Evolutionary conservation across 345 rosid genomes (phyloP).

Genomic region (Boechera stricta): DNA sequence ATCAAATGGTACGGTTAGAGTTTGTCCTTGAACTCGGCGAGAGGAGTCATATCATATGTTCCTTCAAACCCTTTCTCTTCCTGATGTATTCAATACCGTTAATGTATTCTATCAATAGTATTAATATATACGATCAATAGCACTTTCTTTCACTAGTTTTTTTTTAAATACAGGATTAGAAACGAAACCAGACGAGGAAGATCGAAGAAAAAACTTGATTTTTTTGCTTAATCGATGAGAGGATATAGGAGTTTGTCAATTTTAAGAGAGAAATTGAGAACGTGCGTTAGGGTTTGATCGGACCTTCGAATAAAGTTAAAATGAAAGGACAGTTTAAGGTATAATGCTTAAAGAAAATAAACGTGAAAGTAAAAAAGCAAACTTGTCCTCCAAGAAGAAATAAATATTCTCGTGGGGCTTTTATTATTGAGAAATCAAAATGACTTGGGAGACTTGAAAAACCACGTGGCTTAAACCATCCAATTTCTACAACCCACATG

Average conservation of each 20-base stretch:
- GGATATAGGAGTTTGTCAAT: neutral
- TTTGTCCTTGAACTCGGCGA: neutral
- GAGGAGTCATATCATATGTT: neutral
- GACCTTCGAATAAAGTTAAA: neutral
- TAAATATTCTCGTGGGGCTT: neutral
- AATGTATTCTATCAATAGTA: neutral
- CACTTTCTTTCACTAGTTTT: neutral
- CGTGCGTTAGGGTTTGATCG: neutral
- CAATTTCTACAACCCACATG: neutral
- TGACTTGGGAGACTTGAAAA: neutral
- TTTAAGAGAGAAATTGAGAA: too few relatives aligned
- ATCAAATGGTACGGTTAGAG: neutral
- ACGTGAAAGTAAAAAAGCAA: neutral
- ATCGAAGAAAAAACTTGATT: neutral
- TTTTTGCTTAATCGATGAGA: neutral
- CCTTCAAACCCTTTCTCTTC: neutral
- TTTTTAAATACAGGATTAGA: neutral
- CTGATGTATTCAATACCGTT: neutral
- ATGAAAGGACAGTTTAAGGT: too few relatives aligned
- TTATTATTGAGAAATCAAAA: neutral
- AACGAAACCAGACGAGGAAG: too few relatives aligned
- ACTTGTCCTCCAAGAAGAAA: neutral
- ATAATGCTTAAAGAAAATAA: neutral
- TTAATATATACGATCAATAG: neutral
- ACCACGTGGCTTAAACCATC: neutral